phyloP scores from a whole-genome alignment of 192 early-diverging fungal genomes.

The Funneliformis mosseae region DNA sequence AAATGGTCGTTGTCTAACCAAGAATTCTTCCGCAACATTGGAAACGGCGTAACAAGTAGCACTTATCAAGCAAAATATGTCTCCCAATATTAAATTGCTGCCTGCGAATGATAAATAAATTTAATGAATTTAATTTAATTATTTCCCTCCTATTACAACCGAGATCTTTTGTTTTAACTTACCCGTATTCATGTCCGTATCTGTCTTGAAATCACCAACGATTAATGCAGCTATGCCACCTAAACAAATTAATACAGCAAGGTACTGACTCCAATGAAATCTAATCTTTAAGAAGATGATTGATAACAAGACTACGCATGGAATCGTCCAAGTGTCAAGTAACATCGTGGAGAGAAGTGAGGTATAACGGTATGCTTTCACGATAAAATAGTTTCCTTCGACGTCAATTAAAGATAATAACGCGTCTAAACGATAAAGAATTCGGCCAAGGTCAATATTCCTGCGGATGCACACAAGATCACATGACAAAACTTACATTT shows the following conservation, averaged over 20 bases:
- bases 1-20: slow-evolving; percentile 71
- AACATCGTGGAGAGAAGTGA: slow-evolving; percentile 77
- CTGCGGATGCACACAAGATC: neutral
- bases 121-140: neutral
- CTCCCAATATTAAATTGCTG: slow-evolving; percentile 62
- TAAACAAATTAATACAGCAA: slow-evolving; percentile 70
- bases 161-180: neutral
- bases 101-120: slow-evolving; percentile 32
- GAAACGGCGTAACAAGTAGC: slow-evolving; percentile 77
- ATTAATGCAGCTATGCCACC: slow-evolving; percentile 71
- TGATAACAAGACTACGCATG: slow-evolving; percentile 71
- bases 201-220: slow-evolving; percentile 64
- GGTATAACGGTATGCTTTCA: slow-evolving; percentile 77
- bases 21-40: slow-evolving; percentile 71
- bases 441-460: neutral
- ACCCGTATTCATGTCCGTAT: slow-evolving; percentile 46
- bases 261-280: slow-evolving; percentile 66
- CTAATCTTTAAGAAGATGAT: slow-evolving; percentile 65
- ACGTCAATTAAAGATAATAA: slow-evolving; percentile 72
- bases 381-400: slow-evolving; percentile 82
- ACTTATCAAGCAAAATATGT: slow-evolving; percentile 71
- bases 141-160: no score
- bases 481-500: slow-evolving; percentile 42
- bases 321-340: slow-evolving; percentile 76
- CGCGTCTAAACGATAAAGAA: slow-evolving; percentile 43